Conservation (phyloP, 148 eudicot species). For the Chenopodium formosanum region DNA sequence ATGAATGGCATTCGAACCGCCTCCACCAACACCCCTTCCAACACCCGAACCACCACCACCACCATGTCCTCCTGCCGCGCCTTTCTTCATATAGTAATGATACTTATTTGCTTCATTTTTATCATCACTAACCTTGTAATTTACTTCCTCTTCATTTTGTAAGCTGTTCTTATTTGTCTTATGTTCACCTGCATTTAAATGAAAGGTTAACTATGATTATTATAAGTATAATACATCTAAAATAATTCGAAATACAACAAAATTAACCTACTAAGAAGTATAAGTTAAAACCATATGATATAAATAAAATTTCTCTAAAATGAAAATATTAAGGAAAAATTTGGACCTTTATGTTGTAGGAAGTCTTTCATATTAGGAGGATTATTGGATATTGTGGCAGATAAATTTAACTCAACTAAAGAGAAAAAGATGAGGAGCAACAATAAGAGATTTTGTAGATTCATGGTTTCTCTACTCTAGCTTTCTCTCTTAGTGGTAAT, state of each 20-base stretch:
- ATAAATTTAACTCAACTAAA: background rate
- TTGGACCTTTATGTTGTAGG: background rate
- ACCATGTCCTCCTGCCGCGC: slow-evolving; percentile 7
- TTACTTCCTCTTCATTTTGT: background rate
- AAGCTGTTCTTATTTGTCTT: background rate
- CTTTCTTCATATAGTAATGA: background rate
- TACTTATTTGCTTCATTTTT: background rate
- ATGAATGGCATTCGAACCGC: slow-evolving; percentile 5
- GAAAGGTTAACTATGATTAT: background rate
- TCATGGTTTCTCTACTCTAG: background rate
- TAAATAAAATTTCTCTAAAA: too few species aligned
- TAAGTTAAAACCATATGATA: background rate
- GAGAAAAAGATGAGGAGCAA: background rate
- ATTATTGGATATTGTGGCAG: background rate
- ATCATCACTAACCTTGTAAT: background rate
- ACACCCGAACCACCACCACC: background rate
- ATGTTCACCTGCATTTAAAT: slow-evolving; percentile 9
- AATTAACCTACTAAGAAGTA: background rate
- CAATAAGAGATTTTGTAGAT: background rate
- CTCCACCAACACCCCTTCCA: background rate
- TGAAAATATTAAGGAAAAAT: too few species aligned
- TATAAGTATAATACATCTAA: background rate
- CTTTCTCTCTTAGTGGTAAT: background rate
- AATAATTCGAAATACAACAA: background rate
- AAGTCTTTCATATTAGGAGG: background rate